Percentiles rank a stretch among this genome's conserved stretches.
Evolutionary conservation across 2,329 filamentous ascomycete genomes (phyloP).

Genomic region (Diaporthe ampelina): DNA sequence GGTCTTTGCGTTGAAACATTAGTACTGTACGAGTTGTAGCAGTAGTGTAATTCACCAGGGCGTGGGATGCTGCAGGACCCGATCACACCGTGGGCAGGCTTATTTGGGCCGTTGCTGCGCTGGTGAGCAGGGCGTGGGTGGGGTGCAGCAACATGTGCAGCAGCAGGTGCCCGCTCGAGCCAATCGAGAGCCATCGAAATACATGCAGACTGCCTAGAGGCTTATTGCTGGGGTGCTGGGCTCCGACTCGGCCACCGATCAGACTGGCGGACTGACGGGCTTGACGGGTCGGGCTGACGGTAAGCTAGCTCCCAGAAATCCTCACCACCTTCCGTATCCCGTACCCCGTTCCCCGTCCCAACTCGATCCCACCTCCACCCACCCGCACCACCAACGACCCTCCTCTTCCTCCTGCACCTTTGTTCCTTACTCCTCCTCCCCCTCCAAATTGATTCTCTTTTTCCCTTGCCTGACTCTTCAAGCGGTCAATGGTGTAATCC

Average conservation of each 20-base stretch:
- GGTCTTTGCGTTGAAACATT: constrained; percentile 9
- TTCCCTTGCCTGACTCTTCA: background rate
- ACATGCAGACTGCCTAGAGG: too few species aligned
- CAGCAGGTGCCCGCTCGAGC: background rate
- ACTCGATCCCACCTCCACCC: background rate
- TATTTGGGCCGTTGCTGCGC: background rate
- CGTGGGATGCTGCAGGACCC: constrained; percentile 18
- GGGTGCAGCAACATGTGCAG: constrained; percentile 10
- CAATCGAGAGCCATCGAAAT: constrained; percentile 3
- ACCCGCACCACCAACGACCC: background rate
- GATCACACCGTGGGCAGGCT: constrained; percentile 21
- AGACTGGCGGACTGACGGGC: constrained; percentile 5
- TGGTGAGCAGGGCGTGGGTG: background rate
- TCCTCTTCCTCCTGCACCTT: background rate
- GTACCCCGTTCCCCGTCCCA: constrained; percentile 7
- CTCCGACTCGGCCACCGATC: constrained; percentile 32
- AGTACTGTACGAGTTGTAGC: background rate
- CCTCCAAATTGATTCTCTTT: background rate
- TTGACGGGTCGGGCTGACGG: constrained; percentile 27
- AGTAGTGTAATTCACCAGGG: background rate
- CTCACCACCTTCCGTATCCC: constrained; percentile 33
- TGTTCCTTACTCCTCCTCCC: background rate
- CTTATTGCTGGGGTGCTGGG: background rate
- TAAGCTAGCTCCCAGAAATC: constrained; percentile 5
- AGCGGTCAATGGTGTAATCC: constrained; percentile 21